Conservation (phyloP, 176 grass and related monocot genomes). For the Cymbopogon citratus region DNA sequence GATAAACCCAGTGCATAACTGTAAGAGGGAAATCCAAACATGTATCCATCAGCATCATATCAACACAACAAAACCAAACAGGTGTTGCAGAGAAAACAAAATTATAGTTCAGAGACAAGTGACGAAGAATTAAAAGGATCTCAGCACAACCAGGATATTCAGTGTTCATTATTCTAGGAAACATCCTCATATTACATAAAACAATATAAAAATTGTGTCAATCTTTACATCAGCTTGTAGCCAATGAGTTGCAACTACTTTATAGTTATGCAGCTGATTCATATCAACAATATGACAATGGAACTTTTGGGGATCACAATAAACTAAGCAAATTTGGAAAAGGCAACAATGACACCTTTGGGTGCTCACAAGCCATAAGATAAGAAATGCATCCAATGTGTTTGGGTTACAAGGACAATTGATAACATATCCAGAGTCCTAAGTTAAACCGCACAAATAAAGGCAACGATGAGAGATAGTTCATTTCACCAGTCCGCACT, state of each 20-base stretch:
- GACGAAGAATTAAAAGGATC: background rate
- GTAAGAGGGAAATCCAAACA: constrained; percentile 8
- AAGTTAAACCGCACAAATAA: background rate
- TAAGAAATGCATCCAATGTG: background rate
- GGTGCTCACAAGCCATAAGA: background rate
- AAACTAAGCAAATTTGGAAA: background rate
- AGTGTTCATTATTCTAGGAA: background rate
- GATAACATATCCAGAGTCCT: background rate
- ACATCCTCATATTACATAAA: background rate
- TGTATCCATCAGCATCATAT: background rate
- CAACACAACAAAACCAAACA: background rate
- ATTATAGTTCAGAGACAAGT: background rate
- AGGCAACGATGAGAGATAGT: background rate
- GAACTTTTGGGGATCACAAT: background rate
- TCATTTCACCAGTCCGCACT: background rate
- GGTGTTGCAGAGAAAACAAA: background rate
- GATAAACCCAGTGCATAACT: constrained; percentile 30
- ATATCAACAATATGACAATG: background rate
- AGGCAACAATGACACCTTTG: background rate
- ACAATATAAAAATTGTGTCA: background rate
- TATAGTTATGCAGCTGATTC: background rate
- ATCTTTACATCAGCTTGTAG: background rate
- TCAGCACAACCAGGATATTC: background rate
- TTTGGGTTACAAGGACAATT: background rate
- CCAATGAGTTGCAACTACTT: background rate